A percentile compares a stretch with the other conserved stretches of the same genome.
phyloP scores from a whole-genome alignment of 73 alveolate genomes.

The Paramecium sexaurelia region DNA sequence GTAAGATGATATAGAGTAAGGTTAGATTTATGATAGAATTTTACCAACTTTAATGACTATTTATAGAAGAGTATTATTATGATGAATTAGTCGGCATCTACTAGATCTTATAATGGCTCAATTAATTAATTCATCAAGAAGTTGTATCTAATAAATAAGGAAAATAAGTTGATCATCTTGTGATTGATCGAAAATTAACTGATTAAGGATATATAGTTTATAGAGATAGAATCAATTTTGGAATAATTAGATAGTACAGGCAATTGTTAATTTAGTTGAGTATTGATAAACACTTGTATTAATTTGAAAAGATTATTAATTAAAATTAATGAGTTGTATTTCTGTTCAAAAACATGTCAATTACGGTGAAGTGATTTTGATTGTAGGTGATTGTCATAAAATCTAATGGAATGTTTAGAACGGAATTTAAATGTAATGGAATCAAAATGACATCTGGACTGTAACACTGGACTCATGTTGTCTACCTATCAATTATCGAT shows the following conservation, averaged over 20 bases:
- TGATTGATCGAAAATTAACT: conserved; percentile 9
- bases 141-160: neutral
- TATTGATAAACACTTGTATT: neutral
- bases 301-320: neutral
- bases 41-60: neutral
- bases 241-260: conserved; percentile 47
- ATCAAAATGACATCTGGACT: conserved; percentile 26
- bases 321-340: neutral
- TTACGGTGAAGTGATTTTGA: conserved; percentile 5
- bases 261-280: conserved; percentile 36
- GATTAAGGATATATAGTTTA: neutral
- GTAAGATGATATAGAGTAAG: neutral
- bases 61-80: conserved; percentile 2
- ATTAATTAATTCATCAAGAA: neutral
- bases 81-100: conserved; percentile 5
- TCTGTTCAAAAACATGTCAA: conserved; percentile 26
- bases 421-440: conserved; percentile 54
- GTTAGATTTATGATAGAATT: neutral
- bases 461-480: conserved; percentile 14
- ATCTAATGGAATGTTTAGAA: neutral
- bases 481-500: neutral
- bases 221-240: neutral
- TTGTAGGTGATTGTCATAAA: conserved; percentile 26
- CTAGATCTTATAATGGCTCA: conserved; percentile 45
- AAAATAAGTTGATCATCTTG: neutral